phyloP scores from a whole-genome alignment of 2,329 filamentous ascomycete genomes.

The Cercospora citrullina region DNA sequence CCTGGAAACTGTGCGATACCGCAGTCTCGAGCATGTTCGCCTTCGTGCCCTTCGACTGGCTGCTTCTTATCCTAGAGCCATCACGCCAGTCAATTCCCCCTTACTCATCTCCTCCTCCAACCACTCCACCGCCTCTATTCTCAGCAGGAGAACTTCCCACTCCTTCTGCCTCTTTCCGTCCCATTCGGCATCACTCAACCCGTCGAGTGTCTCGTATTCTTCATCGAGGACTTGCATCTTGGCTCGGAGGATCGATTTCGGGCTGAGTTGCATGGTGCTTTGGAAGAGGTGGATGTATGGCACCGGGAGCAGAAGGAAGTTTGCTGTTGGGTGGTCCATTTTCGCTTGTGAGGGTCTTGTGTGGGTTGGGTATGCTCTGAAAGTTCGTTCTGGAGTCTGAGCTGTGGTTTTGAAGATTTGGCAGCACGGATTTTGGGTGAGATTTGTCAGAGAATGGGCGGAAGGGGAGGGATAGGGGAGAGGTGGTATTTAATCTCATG shows the following conservation, averaged over 20 bases:
- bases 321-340: not conserved
- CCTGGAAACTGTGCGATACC: not conserved
- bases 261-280: not conserved
- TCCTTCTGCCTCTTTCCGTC: not conserved
- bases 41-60: not conserved
- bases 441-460: not conserved
- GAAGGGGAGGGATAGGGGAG: not conserved
- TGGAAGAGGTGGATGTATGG: conserved; percentile 4
- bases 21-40: not conserved
- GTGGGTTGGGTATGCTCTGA: not conserved
- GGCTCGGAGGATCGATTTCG: not conserved
- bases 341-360: not conserved
- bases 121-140: not conserved
- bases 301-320: not conserved
- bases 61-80: not conserved
- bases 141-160: not conserved
- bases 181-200: not conserved
- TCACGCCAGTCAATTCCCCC: not conserved
- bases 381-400: not conserved
- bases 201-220: not conserved
- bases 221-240: not conserved
- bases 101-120: not conserved
- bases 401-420: not conserved
- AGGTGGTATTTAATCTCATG: not conserved
- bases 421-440: not conserved